A percentile compares a stretch with the other conserved stretches of the same genome.
These are phyloP conservation scores for Suillus americanus DNA, from an alignment of 768 basidiomycete genomes.

Conservation along the genomic window DNA sequence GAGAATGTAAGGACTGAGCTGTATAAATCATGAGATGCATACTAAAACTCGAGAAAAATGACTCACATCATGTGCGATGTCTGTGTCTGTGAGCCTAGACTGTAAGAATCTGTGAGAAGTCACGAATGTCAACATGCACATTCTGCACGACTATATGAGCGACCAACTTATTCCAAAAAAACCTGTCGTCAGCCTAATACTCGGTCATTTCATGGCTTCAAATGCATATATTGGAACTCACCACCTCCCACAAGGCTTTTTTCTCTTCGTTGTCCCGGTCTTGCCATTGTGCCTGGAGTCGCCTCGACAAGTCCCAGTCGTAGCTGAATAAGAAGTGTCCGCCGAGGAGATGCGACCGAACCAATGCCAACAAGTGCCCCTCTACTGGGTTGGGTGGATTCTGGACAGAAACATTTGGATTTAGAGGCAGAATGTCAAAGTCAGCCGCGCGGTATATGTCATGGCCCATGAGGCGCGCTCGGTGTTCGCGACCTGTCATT, in stretches of 20 bases:
- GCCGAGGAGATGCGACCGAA: slow-evolving; percentile 77
- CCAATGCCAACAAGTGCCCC: slow-evolving; percentile 80
- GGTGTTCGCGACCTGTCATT: slow-evolving; percentile 78
- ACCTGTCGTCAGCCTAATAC: slow-evolving; percentile 84
- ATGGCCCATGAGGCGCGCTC: slow-evolving; percentile 77
- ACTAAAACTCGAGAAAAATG: not conserved
- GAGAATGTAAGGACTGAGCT: slow-evolving; percentile 89
- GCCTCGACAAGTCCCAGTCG: slow-evolving; percentile 83
- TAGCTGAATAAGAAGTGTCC: slow-evolving; percentile 92
- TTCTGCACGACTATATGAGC: not conserved
- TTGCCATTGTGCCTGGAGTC: slow-evolving; percentile 81
- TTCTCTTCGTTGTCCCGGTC: slow-evolving; percentile 48
- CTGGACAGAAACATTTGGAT: slow-evolving; percentile 63
- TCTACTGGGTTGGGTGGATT: slow-evolving; percentile 84
- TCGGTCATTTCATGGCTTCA: slow-evolving; percentile 13
- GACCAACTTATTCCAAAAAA: slow-evolving; percentile 93
- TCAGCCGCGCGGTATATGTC: slow-evolving; percentile 88
- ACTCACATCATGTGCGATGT: slow-evolving; percentile 66
- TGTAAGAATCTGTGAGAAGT: slow-evolving; percentile 47
- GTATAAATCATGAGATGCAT: slow-evolving; percentile 15
- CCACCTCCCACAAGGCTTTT: slow-evolving; percentile 76
- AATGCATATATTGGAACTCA: slow-evolving; percentile 34
- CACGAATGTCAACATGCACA: slow-evolving; percentile 9
- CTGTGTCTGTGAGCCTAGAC: slow-evolving; percentile 56
- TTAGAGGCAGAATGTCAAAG: slow-evolving; percentile 88